Conservation (phyloP, 2,329 filamentous ascomycete genomes). For the Colletotrichum sp. region DNA sequence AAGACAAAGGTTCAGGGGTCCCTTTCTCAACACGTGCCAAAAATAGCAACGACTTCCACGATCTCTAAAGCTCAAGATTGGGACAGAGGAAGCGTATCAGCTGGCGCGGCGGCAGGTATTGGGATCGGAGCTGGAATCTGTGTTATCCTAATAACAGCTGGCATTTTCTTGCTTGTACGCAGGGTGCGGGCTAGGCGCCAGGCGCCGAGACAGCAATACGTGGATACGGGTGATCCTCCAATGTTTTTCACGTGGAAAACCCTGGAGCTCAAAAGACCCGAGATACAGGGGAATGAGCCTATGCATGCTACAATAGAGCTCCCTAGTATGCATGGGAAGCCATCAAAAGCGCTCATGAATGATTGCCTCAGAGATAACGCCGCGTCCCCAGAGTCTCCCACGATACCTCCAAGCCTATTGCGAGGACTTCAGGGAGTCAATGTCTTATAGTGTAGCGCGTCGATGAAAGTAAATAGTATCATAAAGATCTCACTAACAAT, state of each 20-base stretch:
- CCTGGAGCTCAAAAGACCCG: not conserved
- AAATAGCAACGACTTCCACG: accelerated
- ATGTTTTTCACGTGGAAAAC: not conserved
- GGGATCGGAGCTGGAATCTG: not conserved
- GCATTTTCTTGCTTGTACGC: not conserved
- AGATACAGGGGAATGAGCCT: not conserved
- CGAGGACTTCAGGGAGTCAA: not conserved
- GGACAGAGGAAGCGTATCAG: not conserved
- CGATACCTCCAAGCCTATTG: not conserved
- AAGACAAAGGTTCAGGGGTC: not conserved
- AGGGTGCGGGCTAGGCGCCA: not conserved
- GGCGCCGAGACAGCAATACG: not conserved
- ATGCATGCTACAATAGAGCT: not conserved
- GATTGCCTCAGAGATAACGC: not conserved
- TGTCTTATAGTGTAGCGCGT: accelerated
- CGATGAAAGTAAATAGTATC: not conserved
- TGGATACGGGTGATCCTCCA: not conserved
- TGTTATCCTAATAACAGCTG: not conserved
- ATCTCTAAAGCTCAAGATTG: too few species aligned
- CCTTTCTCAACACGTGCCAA: not conserved
- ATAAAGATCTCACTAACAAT: not conserved
- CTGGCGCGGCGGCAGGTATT: not conserved
- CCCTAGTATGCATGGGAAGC: not conserved
- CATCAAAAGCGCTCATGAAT: not conserved
- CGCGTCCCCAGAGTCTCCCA: not conserved